These are phyloP conservation scores for Boechera divaricarpa DNA, from an alignment of 345 rosid species.

Conservation along the genomic window DNA sequence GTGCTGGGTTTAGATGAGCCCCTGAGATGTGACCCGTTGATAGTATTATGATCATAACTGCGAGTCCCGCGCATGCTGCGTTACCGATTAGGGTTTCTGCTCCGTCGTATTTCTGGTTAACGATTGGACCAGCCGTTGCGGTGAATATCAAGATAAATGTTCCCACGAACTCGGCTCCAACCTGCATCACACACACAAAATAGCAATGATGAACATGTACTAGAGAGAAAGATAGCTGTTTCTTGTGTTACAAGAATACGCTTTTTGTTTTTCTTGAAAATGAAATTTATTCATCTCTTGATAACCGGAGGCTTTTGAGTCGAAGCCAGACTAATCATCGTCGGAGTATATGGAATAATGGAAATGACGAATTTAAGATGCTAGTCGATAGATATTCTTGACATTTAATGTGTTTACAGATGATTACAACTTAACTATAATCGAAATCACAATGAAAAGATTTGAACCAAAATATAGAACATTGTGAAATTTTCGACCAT, in stretches of 20 bases:
- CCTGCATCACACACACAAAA: constrained; percentile 44
- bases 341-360: no score
- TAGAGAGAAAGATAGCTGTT: neutral
- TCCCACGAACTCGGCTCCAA: constrained; percentile 98
- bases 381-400: no score
- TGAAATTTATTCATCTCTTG: neutral
- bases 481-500: no score
- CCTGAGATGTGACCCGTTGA: constrained; percentile 98
- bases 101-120: constrained; percentile 77
- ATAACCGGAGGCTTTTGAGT: neutral
- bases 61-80: constrained; percentile 90
- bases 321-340: no score
- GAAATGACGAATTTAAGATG: no score
- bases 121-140: constrained; percentile 94
- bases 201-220: neutral
- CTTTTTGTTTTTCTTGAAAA: neutral
- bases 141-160: constrained; percentile 91
- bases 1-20: constrained; percentile 92
- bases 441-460: no score
- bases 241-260: constrained; percentile 6
- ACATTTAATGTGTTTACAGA: no score
- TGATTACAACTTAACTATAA: no score
- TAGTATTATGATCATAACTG: constrained; percentile 89
- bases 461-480: no score
- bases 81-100: constrained; percentile 87